Evolutionary conservation across 768 basidiomycete species (phyloP), one percentile per base, ranked within the genome.

Genomic region (Steccherinum ochraceum): DNA sequence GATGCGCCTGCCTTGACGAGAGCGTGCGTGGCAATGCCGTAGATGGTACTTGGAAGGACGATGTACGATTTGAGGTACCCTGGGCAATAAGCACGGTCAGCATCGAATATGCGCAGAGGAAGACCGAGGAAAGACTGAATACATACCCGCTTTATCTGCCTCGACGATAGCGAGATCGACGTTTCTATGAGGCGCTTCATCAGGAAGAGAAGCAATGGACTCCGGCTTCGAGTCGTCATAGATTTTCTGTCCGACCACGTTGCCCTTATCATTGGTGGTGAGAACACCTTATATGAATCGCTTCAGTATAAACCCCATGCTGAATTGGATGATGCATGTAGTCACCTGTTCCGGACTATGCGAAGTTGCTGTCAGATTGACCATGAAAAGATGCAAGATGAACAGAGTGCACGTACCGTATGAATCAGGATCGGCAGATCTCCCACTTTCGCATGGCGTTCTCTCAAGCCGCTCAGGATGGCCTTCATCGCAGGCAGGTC

Each of bases 11-110:
- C 59, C 21, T 79, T 71, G 21, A 75, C 75, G 18, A 85, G 66
- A 3, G 58, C 64, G 2, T 74, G 74, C 3, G 55, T 61, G 1
- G 78, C 75, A 24, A 78, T 66, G 23, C 80, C 83, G 53, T 77
- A 86, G 19, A 88, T 79, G 0, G 80, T 79, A 11, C 73, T 65
- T 1, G 80, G 79, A 4, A 78, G 60, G 40, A 83, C 57, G 43
- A 81, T 75, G 57, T 77, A 78, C 0, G 75, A 71, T 54, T 68
- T 72, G 35, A 74, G 69, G 58, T 76, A 79, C 10, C 77, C 77
- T 76, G 47, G 4, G 71, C 62, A 3, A 76, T 76, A 12, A 76
- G 57, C 44, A 79, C 56, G 44, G 78, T 76, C 54, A 75, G 74
- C 1, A 73, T 70, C 50, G 68, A 73, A 40, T 26, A 60, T 62